Evolutionary conservation across 106 monocot species (phyloP).

Genomic region (Dendrobium chrysotoxum): DNA sequence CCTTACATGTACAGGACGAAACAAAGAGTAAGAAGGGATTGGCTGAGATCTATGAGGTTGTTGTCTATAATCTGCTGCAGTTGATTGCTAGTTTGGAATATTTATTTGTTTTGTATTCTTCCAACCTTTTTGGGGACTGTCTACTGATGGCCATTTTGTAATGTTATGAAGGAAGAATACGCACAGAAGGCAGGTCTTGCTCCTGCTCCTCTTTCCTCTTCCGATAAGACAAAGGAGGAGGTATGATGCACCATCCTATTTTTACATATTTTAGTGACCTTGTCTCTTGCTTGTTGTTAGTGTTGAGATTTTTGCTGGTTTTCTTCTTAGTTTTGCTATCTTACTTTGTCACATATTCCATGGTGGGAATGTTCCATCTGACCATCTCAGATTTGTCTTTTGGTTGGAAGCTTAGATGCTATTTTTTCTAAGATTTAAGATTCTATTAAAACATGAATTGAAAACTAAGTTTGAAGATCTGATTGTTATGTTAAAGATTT

Average conservation of each 20-base stretch:
- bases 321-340: neutral
- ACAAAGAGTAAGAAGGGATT: conserved; percentile 91
- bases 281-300: neutral
- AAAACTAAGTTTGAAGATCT: neutral
- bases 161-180: conserved; percentile 69
- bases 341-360: neutral
- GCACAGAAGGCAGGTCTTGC: conserved; percentile 69
- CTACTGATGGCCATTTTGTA: conserved; percentile 4
- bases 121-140: neutral
- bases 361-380: neutral
- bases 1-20: conserved; percentile 61
- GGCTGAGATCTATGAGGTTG: conserved; percentile 94
- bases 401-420: too few relatives aligned
- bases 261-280: neutral
- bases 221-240: conserved; percentile 81
- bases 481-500: neutral
- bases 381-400: neutral
- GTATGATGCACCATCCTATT: conserved; percentile 20
- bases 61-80: neutral
- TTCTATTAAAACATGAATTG: neutral
- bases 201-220: conserved; percentile 49
- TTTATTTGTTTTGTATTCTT: neutral
- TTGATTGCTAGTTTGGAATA: neutral
- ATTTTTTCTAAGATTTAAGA: neutral
- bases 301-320: neutral